These are phyloP conservation scores for Castanea sativa DNA, from an alignment of 306 rosid species.

Conservation along the genomic window DNA sequence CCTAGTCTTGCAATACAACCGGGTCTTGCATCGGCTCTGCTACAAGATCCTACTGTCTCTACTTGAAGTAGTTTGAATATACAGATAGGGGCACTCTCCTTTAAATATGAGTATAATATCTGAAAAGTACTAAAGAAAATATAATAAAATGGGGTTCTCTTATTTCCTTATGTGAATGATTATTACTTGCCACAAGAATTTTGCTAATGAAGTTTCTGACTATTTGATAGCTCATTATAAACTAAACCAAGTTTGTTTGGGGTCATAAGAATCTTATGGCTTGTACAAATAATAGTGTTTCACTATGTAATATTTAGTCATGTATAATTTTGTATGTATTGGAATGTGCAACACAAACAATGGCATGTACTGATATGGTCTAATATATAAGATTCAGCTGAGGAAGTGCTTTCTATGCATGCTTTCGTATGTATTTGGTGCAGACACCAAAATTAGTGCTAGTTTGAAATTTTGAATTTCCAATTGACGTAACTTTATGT, in stretches of 20 bases:
- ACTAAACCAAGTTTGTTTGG: background rate
- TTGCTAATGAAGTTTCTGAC: background rate
- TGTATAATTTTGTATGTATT: background rate
- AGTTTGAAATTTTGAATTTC: too few relatives aligned
- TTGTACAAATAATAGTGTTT: background rate
- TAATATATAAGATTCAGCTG: background rate
- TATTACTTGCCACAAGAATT: background rate
- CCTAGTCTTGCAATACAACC: background rate
- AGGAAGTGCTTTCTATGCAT: background rate
- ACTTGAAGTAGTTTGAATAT: background rate
- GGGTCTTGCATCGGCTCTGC: too few relatives aligned
- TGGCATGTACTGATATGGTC: background rate
- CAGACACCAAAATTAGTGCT: too few relatives aligned
- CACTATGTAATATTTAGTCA: background rate
- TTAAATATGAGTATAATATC: background rate
- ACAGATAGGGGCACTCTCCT: background rate
- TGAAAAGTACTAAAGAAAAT: background rate
- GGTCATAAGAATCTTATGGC: background rate
- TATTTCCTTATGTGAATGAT: background rate
- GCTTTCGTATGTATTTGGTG: background rate
- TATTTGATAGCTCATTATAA: background rate
- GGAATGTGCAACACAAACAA: background rate
- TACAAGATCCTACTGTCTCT: too few relatives aligned
- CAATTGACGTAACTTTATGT: too few relatives aligned
- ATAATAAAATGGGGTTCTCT: background rate